Conservation (phyloP, 164 flowering plant species). For the Kalanchoe fedtschenkoi region DNA sequence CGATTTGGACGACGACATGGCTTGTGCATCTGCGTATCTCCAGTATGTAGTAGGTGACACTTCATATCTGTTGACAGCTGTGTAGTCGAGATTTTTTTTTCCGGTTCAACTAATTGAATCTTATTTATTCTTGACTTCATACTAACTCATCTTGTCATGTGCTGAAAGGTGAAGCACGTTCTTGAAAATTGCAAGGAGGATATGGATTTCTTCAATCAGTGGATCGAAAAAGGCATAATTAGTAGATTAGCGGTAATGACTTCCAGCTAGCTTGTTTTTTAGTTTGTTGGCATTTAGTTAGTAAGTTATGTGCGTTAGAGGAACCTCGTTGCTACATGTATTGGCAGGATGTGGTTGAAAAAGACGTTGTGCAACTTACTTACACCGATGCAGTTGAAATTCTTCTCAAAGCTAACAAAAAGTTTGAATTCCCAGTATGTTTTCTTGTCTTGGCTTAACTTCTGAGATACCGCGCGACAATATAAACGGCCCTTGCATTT, state of each 20-base stretch:
- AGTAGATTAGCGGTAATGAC: slow-evolving; percentile 68
- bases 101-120: background rate
- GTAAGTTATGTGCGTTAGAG: background rate
- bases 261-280: slow-evolving; percentile 13
- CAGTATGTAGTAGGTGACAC: slow-evolving; percentile 96
- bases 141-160: slow-evolving; percentile 11
- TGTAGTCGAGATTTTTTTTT: too few species aligned
- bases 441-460: background rate
- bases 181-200: slow-evolving; percentile 97
- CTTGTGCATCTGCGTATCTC: slow-evolving; percentile 99
- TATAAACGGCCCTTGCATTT: too few species aligned
- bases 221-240: slow-evolving; percentile 96
- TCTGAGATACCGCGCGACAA: background rate
- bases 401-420: slow-evolving; percentile 62
- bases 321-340: background rate
- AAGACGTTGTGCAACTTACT: slow-evolving; percentile 73
- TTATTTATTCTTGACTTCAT: background rate
- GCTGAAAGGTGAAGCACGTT: slow-evolving; percentile 57
- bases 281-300: background rate
- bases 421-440: slow-evolving; percentile 86
- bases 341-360: slow-evolving; percentile 68
- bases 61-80: slow-evolving; percentile 21
- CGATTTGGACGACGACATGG: slow-evolving; percentile 93
- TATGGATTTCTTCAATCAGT: slow-evolving; percentile 92
- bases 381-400: slow-evolving; percentile 91